These are phyloP conservation scores for Tulasnella sp. DNA, from an alignment of 768 basidiomycete genomes.

Conservation along the genomic window DNA sequence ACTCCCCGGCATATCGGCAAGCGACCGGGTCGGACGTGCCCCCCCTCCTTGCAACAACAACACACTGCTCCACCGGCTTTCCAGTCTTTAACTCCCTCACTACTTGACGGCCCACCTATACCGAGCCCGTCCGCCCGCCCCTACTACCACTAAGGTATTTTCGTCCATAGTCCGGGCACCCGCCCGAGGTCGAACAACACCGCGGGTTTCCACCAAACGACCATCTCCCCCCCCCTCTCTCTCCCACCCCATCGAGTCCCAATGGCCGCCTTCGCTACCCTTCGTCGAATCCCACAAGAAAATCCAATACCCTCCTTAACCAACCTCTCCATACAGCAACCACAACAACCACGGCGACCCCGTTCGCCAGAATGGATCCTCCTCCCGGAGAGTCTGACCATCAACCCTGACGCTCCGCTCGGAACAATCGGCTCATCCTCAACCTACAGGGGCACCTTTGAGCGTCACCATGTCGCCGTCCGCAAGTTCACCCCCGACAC, in stretches of 20 bases:
- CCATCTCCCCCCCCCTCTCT: not conserved
- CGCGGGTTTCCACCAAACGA: not conserved
- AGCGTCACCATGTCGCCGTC: slow-evolving; percentile 11
- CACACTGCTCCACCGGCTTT: not conserved
- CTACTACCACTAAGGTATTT: no score
- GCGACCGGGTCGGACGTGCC: not conserved
- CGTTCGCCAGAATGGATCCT: slow-evolving; percentile 6
- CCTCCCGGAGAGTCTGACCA: not conserved
- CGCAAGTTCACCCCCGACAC: slow-evolving; percentile 9
- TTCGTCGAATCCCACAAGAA: not conserved
- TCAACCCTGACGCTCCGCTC: slow-evolving; percentile 5
- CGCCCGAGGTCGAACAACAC: not conserved
- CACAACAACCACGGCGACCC: not conserved
- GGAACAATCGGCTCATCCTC: not conserved
- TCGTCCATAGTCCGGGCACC: not conserved
- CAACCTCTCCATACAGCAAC: not conserved
- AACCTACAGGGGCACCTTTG: slow-evolving; percentile 24
- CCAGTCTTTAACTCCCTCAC: not conserved
- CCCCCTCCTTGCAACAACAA: not conserved
- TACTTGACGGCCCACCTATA: not conserved
- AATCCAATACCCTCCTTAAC: not conserved
- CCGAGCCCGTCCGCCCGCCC: not conserved
- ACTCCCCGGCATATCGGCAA: not conserved
- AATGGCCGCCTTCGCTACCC: not conserved
- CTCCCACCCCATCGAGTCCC: not conserved